phyloP scores from a whole-genome alignment of 139 green algal genomes.

The Chloropicon primus region DNA sequence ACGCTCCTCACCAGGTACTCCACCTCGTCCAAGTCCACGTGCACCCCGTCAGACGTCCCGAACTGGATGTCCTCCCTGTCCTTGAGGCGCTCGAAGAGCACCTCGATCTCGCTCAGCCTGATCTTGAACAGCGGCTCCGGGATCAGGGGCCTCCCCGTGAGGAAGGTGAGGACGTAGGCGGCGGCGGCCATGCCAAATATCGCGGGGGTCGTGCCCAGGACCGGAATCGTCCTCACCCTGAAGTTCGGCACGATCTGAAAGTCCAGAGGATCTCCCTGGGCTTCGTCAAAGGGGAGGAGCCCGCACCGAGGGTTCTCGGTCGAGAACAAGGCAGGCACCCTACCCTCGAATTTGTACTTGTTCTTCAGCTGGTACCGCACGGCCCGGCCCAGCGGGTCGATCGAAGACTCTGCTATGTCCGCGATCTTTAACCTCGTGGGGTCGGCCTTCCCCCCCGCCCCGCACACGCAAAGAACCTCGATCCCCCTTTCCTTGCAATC shows the following conservation, averaged over 20 bases:
- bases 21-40: constrained; percentile 26
- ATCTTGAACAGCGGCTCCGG: neutral
- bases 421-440: constrained; percentile 77
- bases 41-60: neutral
- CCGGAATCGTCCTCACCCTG: constrained; percentile 85
- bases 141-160: constrained; percentile 34
- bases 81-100: constrained; percentile 46
- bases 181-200: constrained; percentile 86
- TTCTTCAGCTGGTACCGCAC: constrained; percentile 58
- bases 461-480: constrained; percentile 60
- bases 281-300: constrained; percentile 40
- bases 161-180: constrained; percentile 55
- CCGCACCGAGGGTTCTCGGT: constrained; percentile 65
- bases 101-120: constrained; percentile 39
- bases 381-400: constrained; percentile 69
- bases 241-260: constrained; percentile 87
- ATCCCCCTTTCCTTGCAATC: constrained; percentile 62
- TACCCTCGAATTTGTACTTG: constrained; percentile 45
- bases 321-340: constrained; percentile 68
- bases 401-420: constrained; percentile 63
- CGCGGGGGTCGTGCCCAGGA: constrained; percentile 81
- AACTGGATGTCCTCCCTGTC: constrained; percentile 49
- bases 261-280: constrained; percentile 10
- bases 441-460: constrained; percentile 77
- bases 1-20: constrained; percentile 26